A percentile compares a stretch with the other conserved stretches of the same genome.
phyloP scores from a whole-genome alignment of 345 rosid species.

The Dipteronia dyeriana region DNA sequence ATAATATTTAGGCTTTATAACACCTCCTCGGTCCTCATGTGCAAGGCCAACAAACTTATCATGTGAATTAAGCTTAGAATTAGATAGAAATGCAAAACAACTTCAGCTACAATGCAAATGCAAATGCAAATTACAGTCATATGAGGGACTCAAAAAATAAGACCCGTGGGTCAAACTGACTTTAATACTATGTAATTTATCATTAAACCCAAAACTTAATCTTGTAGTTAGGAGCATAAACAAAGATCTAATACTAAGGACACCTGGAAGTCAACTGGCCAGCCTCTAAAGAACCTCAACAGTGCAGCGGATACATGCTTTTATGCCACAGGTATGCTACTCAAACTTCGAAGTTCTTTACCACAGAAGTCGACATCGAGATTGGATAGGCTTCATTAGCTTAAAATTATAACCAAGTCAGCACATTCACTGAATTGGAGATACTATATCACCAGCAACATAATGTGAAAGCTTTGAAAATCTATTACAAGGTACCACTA shows the following conservation, averaged over 20 bases:
- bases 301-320: neutral
- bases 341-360: neutral
- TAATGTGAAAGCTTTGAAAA: neutral
- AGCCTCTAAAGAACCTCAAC: neutral
- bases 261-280: neutral
- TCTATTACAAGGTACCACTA: neutral
- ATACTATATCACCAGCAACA: neutral
- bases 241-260: neutral
- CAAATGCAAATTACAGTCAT: neutral
- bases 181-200: neutral
- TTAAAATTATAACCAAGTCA: neutral
- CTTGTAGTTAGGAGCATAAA: neutral
- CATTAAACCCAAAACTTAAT: neutral
- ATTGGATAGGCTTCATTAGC: neutral
- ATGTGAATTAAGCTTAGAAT: neutral
- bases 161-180: neutral
- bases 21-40: neutral
- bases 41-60: neutral
- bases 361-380: neutral
- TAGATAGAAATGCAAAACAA: neutral
- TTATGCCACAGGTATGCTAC: neutral
- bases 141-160: neutral
- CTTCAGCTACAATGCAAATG: neutral
- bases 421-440: neutral
- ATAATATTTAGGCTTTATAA: neutral